phyloP scores from a whole-genome alignment of 1,284 basidiomycete species.

The Bjerkandera adusta region DNA sequence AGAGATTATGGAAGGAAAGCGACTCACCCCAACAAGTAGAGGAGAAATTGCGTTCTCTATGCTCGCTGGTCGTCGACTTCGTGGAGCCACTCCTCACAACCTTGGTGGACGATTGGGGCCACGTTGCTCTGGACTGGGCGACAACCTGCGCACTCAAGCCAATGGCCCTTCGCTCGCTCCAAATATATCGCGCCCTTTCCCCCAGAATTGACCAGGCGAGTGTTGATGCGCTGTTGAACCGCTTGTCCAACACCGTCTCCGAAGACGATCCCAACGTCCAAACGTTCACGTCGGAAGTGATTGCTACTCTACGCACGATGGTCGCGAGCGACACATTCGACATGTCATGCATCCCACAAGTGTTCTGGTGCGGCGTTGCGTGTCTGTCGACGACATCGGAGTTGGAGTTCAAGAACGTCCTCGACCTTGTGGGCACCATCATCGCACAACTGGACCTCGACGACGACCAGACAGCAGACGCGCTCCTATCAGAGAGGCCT shows the following conservation, averaged over 20 bases:
- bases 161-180: conserved; percentile 87
- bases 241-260: conserved; percentile 84
- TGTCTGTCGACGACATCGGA: conserved; percentile 85
- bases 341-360: conserved; percentile 68
- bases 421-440: conserved; percentile 68
- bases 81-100: conserved; percentile 69
- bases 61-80: conserved; percentile 65
- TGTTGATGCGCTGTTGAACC: conserved; percentile 79
- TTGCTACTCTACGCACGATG: conserved; percentile 75
- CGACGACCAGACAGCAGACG: conserved; percentile 59
- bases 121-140: conserved; percentile 81
- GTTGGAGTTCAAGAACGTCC: conserved; percentile 72
- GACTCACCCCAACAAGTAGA: conserved; percentile 53
- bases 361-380: conserved; percentile 87
- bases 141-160: conserved; percentile 86
- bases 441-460: conserved; percentile 77
- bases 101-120: conserved; percentile 78
- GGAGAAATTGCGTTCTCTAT: conserved; percentile 69
- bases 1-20: conserved; percentile 74
- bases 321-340: conserved; percentile 59
- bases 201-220: conserved; percentile 72
- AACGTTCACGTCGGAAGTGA: conserved; percentile 81
- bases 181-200: conserved; percentile 85
- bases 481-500: conserved; percentile 69
- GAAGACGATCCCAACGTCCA: conserved; percentile 76